Base-by-base conservation (phyloP, 2,329 filamentous ascomycete species). In the Colletotrichum trifolii region DNA sequence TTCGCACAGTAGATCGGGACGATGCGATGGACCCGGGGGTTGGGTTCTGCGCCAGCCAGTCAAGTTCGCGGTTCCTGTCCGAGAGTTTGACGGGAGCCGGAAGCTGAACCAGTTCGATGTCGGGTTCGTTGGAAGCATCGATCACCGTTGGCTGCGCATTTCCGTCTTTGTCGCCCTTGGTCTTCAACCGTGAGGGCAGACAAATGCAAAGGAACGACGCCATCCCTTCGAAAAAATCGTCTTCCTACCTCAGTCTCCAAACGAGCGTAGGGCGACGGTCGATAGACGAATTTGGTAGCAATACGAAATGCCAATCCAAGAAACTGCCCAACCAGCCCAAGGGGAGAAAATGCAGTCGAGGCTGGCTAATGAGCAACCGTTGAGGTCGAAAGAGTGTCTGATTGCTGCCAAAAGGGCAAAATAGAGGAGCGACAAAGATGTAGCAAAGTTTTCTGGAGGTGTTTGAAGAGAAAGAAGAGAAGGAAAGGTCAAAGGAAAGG, bases 231-330 rank as follows among this genome's bases (percentile, higher is more conserved):
- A 34, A 39, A 10, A 5, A 50, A 13, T 48, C 11, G 25, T 42
- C 45, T 17, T 46, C 15, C 35, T 48, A 52, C 50, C n/a, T 40
- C 8, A 39, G 36, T 65, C 62, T 62, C 62, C 25, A 62, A 62
- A 61, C 58, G 58, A 65, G 52, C 34, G 62, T 50, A 54, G 47
- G 62, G 17, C 38, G 25, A 25, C 25, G 25, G 40, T 45, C 42
- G 58, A 65, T 65, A 65, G 50, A 62, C 46, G 52, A 42, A 62
- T 52, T 25, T 57, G 58, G 57, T 65, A 62, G 62, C 40, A 54
- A 56, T 52, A 55, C 62, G 46, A 36, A 55, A 53, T 46, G 34
- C 52, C 62, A 46, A 65, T 65, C 62, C 62, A 61, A 65, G 58
- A 65, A 62, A 54, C 53, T 55, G 40, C 46, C 38, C 46, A 42